Percentiles rank a stretch among this genome's conserved stretches.
phyloP scores from a whole-genome alignment of 495 filamentous ascomycete species.

The Penicillium ucsense region DNA sequence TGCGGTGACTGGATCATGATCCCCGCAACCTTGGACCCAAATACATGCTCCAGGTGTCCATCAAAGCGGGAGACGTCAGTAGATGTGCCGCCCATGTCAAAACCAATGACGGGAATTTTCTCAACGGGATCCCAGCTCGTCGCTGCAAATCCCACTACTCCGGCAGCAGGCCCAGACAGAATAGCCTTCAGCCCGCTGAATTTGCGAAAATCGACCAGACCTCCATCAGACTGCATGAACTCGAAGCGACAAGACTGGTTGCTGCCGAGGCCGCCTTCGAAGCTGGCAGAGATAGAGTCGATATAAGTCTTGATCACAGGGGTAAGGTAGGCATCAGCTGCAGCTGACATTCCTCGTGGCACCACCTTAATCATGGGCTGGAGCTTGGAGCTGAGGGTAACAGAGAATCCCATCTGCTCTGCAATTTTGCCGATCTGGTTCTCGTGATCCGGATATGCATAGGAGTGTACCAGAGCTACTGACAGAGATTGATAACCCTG shows the following conservation, averaged over 20 bases:
- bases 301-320: conserved; percentile 96
- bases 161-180: conserved; percentile 51
- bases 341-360: conserved; percentile 81
- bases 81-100: conserved; percentile 94
- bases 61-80: conserved; percentile 94
- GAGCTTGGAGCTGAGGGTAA: conserved; percentile 46
- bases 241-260: conserved; percentile 40
- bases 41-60: conserved; percentile 91
- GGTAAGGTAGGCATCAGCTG: conserved; percentile 92
- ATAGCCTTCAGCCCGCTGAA: conserved; percentile 53
- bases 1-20: conserved; percentile 93
- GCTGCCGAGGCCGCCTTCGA: conserved; percentile 41
- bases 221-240: conserved; percentile 50
- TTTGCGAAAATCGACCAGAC: conserved; percentile 43
- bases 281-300: conserved; percentile 64
- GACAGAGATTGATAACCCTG: conserved; percentile 41
- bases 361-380: conserved; percentile 83
- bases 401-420: conserved; percentile 39
- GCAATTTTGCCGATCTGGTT: conserved; percentile 39
- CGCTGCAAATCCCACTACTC: conserved; percentile 87
- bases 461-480: conserved; percentile 45
- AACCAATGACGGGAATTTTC: conserved; percentile 86
- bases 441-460: conserved; percentile 47
- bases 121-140: conserved; percentile 85
- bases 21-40: conserved; percentile 92